Percentiles rank a stretch among this genome's conserved stretches.
Conservation (phyloP, 495 filamentous ascomycete genomes). For the Echria macrotheca region DNA sequence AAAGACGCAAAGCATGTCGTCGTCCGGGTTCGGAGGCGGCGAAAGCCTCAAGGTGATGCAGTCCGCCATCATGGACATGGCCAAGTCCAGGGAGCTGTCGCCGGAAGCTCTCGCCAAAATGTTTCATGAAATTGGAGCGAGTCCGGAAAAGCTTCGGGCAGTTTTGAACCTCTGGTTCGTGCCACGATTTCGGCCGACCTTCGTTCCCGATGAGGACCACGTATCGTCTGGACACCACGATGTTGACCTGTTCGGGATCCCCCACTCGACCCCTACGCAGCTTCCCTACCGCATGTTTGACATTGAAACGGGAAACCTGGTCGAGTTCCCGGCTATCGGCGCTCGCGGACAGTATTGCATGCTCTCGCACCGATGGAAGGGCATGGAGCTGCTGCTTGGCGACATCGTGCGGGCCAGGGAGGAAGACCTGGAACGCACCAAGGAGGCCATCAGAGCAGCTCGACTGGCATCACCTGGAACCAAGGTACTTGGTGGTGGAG, state of each 20-base stretch:
- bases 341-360: constrained; percentile 39
- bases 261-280: constrained; percentile 14
- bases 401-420: constrained; percentile 24
- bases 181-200: constrained; percentile 25
- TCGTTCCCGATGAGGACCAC: constrained; percentile 19
- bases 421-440: constrained; percentile 9
- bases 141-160: constrained; percentile 26
- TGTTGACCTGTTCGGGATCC: constrained; percentile 21
- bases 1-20: too few species aligned
- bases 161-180: constrained; percentile 28
- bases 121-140: constrained; percentile 19
- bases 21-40: too few species aligned
- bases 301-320: constrained; percentile 37
- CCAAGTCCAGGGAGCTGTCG: constrained; percentile 9
- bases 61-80: constrained; percentile 9
- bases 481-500: neutral
- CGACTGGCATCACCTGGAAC: neutral
- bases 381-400: constrained; percentile 33
- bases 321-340: constrained; percentile 26
- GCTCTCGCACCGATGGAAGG: constrained; percentile 46
- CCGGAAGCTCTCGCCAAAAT: constrained; percentile 19
- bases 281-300: constrained; percentile 42
- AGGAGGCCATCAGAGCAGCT: neutral
- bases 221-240: constrained; percentile 13
- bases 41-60: too few species aligned